Evolutionary conservation across 441 rosid species (phyloP), one percentile per base, ranked within the genome.

Genomic region (Syzygium malaccense): DNA sequence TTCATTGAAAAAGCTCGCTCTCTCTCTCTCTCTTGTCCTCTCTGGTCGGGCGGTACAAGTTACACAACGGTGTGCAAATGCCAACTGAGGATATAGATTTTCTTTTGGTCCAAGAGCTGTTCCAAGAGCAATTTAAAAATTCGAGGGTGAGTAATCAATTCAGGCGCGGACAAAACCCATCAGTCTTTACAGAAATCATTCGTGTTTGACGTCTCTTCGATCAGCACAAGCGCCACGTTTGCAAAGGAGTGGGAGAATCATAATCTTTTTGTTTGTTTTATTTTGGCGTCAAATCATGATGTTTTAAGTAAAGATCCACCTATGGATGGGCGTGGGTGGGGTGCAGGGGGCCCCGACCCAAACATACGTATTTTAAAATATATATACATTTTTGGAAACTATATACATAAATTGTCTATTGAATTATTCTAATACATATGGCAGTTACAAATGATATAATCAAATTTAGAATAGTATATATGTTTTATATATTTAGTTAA

Each of bases 111-210:
- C 48, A 45, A 45, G 48, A 45, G 48, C 48, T 57, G 62, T 57
- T 57, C 62, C 62, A 57, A 57, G 62, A 0, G 62, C 6, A 0
- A 57, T 57, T 57, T 57, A 57, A 10, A 25, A 57, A 57, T 57
- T 57, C 10, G n/a, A 57, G 62, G 62, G 26, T 0, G 62, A 45
- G 48, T 45, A 45, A 45, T 45, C 48, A 45, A 45, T 45, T 45
- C 48, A 45, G 9, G 48, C 1, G 48, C 48, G 9, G 48, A 45
- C 48, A 45, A 60, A 57, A 57, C 62, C 26, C 62, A 25, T 19
- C 0, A 4, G 0, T 25, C n/a, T 2, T 4, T 9, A 57, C 25
- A 45, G 48, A 45, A 45, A 45, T 45, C 48, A 45, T 7, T 45
- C 48, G 48, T 45, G 48, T 45, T 45, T 45, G 30, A 25, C 3